These are phyloP conservation scores for Plasmodium relictum DNA, from an alignment of 169 alveolate genomes.

Conservation along the genomic window DNA sequence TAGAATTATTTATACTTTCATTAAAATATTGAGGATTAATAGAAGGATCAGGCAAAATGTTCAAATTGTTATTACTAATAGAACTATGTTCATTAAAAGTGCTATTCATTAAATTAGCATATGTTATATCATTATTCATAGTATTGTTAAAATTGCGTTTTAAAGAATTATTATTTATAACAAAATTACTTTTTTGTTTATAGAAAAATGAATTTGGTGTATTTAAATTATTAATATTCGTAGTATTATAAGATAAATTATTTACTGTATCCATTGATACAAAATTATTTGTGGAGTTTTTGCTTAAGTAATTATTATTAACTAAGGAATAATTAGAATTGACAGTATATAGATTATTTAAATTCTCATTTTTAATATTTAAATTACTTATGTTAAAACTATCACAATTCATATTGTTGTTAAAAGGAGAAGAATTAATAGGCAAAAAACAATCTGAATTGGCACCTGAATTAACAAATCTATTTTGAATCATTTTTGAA, in stretches of 20 bases:
- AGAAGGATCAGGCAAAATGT: background rate
- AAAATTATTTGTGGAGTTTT: background rate
- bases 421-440: slow-evolving; percentile 12
- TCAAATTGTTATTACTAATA: slow-evolving; percentile 4
- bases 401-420: slow-evolving; percentile 8
- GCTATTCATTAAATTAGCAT: slow-evolving; percentile 17
- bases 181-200: slow-evolving; percentile 1
- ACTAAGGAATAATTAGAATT: slow-evolving; percentile 6
- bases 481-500: background rate
- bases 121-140: slow-evolving; percentile 22
- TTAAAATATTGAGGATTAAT: slow-evolving; percentile 1
- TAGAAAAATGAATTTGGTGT: slow-evolving; percentile 6
- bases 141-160: background rate
- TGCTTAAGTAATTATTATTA: slow-evolving; percentile 5
- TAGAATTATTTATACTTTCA: background rate
- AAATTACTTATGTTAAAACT: background rate
- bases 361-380: slow-evolving; percentile 17
- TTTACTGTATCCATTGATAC: background rate
- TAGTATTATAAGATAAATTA: background rate
- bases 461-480: background rate
- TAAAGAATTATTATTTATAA: background rate
- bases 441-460: slow-evolving; percentile 20
- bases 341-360: background rate
- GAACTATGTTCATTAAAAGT: slow-evolving; percentile 6
- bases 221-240: slow-evolving; percentile 7